Percentiles rank a stretch among this genome's conserved stretches.
These are phyloP conservation scores for Capniomyces stellatus DNA, from an alignment of 371 early-diverging fungal genomes.

Conservation along the genomic window DNA sequence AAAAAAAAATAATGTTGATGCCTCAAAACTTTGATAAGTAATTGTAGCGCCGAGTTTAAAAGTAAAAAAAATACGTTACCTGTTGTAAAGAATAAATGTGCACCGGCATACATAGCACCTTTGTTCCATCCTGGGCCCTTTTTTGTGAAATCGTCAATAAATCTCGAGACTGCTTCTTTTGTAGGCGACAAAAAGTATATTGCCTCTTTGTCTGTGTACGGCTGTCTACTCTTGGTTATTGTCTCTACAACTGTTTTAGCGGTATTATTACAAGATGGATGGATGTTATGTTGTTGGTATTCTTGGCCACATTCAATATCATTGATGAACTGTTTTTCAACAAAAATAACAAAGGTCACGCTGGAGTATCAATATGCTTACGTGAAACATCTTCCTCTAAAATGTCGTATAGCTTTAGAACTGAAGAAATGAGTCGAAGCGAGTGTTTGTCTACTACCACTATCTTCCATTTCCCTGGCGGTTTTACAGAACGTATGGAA, in stretches of 20 bases:
- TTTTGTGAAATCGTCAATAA: slow-evolving; percentile 60
- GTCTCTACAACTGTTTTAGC: slow-evolving; percentile 28
- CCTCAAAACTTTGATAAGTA: not conserved
- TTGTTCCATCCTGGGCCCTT: slow-evolving; percentile 9
- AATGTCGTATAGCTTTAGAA: slow-evolving; percentile 81
- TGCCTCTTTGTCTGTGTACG: slow-evolving; percentile 54
- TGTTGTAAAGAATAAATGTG: slow-evolving; percentile 61
- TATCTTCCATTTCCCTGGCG: slow-evolving; percentile 65
- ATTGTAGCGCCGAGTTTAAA: not conserved
- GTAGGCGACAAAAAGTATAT: slow-evolving; percentile 77
- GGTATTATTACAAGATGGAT: not conserved
- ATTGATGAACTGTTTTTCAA: not conserved
- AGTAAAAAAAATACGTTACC: not conserved
- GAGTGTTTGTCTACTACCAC: slow-evolving; percentile 77
- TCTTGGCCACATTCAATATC: not conserved
- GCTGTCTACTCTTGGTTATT: slow-evolving; percentile 32
- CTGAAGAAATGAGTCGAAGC: slow-evolving; percentile 63
- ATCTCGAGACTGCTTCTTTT: slow-evolving; percentile 46
- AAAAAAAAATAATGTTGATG: no score
- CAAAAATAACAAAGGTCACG: not conserved
- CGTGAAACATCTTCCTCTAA: slow-evolving; percentile 83
- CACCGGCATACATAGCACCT: slow-evolving; percentile 42
- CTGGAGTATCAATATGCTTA: slow-evolving; percentile 15
- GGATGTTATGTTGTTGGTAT: not conserved
- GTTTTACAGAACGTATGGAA: slow-evolving; percentile 44